phyloP scores from a whole-genome alignment of 2,329 filamentous ascomycete genomes.

The Tothia fuscella region DNA sequence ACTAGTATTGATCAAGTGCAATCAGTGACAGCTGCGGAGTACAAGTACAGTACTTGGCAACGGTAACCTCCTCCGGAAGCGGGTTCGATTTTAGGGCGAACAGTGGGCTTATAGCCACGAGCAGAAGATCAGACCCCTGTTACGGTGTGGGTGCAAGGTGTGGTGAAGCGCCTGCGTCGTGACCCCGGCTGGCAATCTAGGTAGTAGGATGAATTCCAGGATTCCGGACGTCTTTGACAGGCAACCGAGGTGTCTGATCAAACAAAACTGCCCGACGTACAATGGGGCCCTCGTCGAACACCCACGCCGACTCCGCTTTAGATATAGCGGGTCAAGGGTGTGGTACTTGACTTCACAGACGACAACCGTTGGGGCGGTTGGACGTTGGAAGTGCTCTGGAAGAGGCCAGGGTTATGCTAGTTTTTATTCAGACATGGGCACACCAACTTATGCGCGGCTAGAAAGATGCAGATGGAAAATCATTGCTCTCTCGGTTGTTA shows the following conservation, averaged over 20 bases:
- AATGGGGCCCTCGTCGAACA: not conserved
- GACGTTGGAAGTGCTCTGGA: slow-evolving; percentile 5
- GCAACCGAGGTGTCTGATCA: not conserved
- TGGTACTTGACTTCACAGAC: not conserved
- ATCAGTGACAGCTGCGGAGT: not conserved
- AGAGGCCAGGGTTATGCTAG: slow-evolving; percentile 8
- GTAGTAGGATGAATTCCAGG: slow-evolving; percentile 8
- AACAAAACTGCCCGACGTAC: not conserved
- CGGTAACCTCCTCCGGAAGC: not conserved
- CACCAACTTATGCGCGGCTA: slow-evolving; percentile 3
- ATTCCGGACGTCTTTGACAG: slow-evolving; percentile 6
- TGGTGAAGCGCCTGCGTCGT: slow-evolving; percentile 7
- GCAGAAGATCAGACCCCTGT: not conserved
- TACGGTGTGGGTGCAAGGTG: slow-evolving; percentile 1
- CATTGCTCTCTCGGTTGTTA: not conserved
- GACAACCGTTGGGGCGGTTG: slow-evolving; percentile 6
- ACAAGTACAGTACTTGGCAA: not conserved
- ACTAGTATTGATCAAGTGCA: not conserved
- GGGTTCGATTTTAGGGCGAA: not conserved
- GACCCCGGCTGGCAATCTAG: slow-evolving; percentile 5
- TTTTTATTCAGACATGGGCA: slow-evolving; percentile 7
- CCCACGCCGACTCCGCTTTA: not conserved
- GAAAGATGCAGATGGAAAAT: not conserved
- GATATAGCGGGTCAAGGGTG: slow-evolving; percentile 2
- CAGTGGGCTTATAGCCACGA: slow-evolving; percentile 8